Conservation (phyloP, 129 eudicot genomes). For the Heracleum sosnowskyi region DNA sequence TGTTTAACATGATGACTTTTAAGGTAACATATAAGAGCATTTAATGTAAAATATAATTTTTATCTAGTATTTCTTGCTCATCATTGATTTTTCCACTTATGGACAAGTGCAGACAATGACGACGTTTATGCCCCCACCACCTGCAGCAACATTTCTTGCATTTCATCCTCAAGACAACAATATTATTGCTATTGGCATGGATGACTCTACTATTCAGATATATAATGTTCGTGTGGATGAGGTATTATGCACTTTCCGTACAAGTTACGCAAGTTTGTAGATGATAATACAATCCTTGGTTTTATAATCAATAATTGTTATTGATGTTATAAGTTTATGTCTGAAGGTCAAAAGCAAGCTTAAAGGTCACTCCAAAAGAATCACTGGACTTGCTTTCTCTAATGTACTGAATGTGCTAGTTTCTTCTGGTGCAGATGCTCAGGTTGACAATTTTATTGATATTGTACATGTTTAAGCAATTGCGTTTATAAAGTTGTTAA, state of each 20-base stretch:
- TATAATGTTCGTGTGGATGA: conserved; percentile 46
- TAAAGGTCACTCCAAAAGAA: conserved; percentile 83
- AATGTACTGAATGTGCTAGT: conserved; percentile 62
- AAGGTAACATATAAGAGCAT: conserved; percentile 39
- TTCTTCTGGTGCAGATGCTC: conserved; percentile 95
- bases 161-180: conserved; percentile 37
- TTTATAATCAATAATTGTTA: neutral
- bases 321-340: neutral
- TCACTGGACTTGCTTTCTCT: conserved; percentile 93
- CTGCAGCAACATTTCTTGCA: conserved; percentile 37
- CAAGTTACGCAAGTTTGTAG: neutral
- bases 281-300: neutral
- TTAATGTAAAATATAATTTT: neutral
- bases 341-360: conserved; percentile 86
- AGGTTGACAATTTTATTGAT: conserved; percentile 34
- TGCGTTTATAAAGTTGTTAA: neutral
- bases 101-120: conserved; percentile 43
- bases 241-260: conserved; percentile 15
- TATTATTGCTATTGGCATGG: conserved; percentile 38
- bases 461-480: neutral
- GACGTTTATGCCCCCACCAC: conserved; percentile 34
- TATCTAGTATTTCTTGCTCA: neutral
- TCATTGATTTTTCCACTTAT: conserved; percentile 6
- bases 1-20: conserved; percentile 93
- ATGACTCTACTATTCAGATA: conserved; percentile 35